Conservation (phyloP, 495 filamentous ascomycete genomes). For the Margaritispora aquatica region DNA sequence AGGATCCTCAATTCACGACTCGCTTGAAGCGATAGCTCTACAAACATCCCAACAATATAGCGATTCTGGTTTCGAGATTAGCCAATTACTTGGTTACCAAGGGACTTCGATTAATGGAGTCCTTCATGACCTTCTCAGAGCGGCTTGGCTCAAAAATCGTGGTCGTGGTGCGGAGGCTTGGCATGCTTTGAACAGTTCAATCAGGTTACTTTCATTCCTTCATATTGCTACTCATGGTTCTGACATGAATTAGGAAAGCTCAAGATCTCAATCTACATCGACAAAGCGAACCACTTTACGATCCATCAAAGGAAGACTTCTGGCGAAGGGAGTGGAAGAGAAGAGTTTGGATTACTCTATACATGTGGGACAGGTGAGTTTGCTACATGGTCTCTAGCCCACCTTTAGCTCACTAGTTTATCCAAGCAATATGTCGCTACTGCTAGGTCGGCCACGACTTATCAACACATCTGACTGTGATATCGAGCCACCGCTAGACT, state of each 20-base stretch:
- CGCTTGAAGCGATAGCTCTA: slow-evolving; percentile 3
- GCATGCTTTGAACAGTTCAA: slow-evolving; percentile 13
- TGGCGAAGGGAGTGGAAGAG: not conserved
- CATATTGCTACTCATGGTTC: not conserved
- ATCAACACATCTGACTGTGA: not conserved
- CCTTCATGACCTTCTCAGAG: slow-evolving; percentile 4
- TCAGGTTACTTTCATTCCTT: slow-evolving; percentile 5
- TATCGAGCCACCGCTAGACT: not conserved
- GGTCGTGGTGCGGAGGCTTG: slow-evolving; percentile 13
- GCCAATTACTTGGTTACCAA: slow-evolving; percentile 14
- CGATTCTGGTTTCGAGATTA: slow-evolving; percentile 8
- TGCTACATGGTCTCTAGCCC: not conserved
- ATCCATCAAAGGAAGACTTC: not conserved
- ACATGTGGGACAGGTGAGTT: slow-evolving; percentile 4
- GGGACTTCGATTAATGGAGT: slow-evolving; percentile 3
- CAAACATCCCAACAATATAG: slow-evolving; percentile 14
- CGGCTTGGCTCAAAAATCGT: slow-evolving; percentile 13
- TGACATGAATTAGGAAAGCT: not conserved
- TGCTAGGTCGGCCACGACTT: not conserved
- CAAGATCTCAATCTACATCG: slow-evolving; percentile 2
- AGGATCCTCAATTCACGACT: not conserved
- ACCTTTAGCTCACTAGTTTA: not conserved
- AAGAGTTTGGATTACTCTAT: not conserved
- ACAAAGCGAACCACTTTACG: not conserved
- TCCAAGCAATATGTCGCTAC: not conserved